Base-by-base conservation (phyloP, 2,329 filamentous ascomycete species). In the Xylaria sp. region DNA sequence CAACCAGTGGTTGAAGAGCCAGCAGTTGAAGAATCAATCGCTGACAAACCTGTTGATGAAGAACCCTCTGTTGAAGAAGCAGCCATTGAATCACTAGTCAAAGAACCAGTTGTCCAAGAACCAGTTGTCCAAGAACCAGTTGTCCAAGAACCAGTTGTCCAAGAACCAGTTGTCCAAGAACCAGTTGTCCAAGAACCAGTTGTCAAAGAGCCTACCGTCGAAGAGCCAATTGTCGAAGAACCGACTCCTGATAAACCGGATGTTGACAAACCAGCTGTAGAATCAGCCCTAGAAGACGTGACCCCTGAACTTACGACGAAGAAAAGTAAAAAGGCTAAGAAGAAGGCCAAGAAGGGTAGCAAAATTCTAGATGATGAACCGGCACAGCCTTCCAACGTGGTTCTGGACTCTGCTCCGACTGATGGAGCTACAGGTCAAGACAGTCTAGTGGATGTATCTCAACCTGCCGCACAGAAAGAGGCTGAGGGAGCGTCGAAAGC, bases 261-360 rank as follows among this genome's bases (percentile, higher is more conserved):
- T n/a, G 18, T 53, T 58, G 37, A 44, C 12, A 40, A 44, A 40
- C 16, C 47, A 21, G 55, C 35, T 21, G 13, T 37, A 23, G 29
- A 70, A 21, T 18, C 32, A 40, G 54, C 40, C 16, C 66, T 50
- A 27, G 61, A 70, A 59, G 67, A 72, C 29, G 42, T 60, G 25
- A 9, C 53, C 9, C 64, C 70, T n/a, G 68, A 68, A 21, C 5
- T 44, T 48, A 1, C 32, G 37, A 67, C 69, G 10, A 75, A 76
- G 63, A 76, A 75, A 64, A 68, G 68, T 48, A 76, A 76, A 62
- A 81, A 80, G 66, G 73, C 74, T 51, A 79, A 79, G 72, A 78
- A 77, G 68, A 77, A 79, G 68, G 71, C 75, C 61, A 73, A 75
- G 48, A 64, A 60, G n/a, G 62, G 23, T 16, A 72, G 65, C 44